phyloP scores from a whole-genome alignment of 164 flowering plant genomes.

The Tinospora cordifolia region DNA sequence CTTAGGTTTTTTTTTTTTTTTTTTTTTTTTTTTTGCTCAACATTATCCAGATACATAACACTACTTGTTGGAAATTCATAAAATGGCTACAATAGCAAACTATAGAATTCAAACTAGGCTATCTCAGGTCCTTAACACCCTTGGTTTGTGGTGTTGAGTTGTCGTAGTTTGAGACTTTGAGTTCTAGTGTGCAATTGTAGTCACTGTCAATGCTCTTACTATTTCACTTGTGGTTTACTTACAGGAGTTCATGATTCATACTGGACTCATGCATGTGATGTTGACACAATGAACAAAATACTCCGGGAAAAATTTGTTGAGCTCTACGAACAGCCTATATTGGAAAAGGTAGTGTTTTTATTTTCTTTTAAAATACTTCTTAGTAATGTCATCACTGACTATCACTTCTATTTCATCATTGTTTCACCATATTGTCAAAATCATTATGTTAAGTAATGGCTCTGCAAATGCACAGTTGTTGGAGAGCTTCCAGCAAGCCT shows the following conservation, averaged over 20 bases:
- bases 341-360: conserved; percentile 69
- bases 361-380: neutral
- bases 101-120: too few relatives aligned
- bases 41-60: neutral
- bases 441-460: neutral
- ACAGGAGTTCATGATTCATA: conserved; percentile 98
- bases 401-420: too few relatives aligned
- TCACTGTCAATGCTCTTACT: neutral
- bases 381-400: too few relatives aligned
- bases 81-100: too few relatives aligned
- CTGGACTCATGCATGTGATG: conserved; percentile 99
- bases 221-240: conserved; percentile 15
- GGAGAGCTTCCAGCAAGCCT: conserved; percentile 48
- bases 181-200: neutral
- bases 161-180: conserved; percentile 1
- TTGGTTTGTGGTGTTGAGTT: too few relatives aligned
- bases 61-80: neutral
- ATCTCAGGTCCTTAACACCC: too few relatives aligned
- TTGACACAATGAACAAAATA: conserved; percentile 78
- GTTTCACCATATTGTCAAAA: too few relatives aligned
- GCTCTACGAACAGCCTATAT: conserved; percentile 71
- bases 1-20: neutral
- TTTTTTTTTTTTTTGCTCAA: neutral
- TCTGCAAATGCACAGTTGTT: conserved; percentile 34
- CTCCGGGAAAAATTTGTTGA: conserved; percentile 89